Base-by-base conservation (phyloP, 441 rosid genomes). In the Pelargonium cotyledonis region DNA sequence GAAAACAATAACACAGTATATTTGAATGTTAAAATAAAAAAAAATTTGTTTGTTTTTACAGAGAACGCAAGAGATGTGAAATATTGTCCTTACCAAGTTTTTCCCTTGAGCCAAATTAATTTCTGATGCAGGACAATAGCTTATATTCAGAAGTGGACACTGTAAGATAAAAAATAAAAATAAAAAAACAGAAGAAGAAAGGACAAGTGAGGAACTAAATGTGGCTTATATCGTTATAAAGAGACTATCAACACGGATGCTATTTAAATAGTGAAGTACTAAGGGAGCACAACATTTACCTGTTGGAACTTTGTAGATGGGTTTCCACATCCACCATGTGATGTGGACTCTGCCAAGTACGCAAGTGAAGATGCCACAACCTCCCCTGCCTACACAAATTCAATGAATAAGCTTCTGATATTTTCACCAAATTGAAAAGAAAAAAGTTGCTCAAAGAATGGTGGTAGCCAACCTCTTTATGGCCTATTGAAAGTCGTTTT, bases 61-160 rank as follows among this genome's bases (percentile, higher is more conserved):
- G 62, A 73, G 29, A 74, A 29, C 68, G 8, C 31, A 35, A 53
- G 70, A 65, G 62, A 57, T 29, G 63, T 31, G 14, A 53, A 66
- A 46, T 53, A 60, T 75, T 70, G 65, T 73, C 70, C 78, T 80
- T 83, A 92, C 99, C 96, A 95, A 83, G 58, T 81, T 82, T 81
- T 88, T 85, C 60, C 95, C 97, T 4, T 67, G 67, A 67, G 92
- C 85, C 41, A 75, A 79, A 71, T 80, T 79, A 63, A 79, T 74
- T 85, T 95, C 98, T 65, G 98, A 86, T 69, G 94, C 83, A 68
- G 96, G 93, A 68, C 99, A 95, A 75, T 89, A 90, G 77, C 94
- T 92, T 82, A 95, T 87, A 85, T 95, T 95, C 86, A 95, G 78
- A 79, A 95, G 95, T 44, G 91, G 91, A 82, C 99, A 95, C 99